phyloP scores from a whole-genome alignment of 305 asterid genomes.

The Fraxinus angustifolia region DNA sequence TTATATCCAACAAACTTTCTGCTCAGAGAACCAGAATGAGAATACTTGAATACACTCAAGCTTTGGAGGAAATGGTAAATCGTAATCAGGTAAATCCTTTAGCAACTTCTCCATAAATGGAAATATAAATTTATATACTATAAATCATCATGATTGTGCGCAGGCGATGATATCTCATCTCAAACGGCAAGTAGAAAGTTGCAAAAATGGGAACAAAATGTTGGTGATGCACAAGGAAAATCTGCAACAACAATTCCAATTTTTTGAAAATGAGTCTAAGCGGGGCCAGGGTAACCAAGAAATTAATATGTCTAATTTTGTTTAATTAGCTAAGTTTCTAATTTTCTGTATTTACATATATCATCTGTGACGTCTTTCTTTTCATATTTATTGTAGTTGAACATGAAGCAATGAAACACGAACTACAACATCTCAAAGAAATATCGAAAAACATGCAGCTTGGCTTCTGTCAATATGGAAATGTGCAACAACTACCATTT shows the following conservation, averaged over 20 bases:
- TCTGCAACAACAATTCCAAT: conserved; percentile 12
- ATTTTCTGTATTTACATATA: not conserved
- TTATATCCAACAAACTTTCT: conserved; percentile 46
- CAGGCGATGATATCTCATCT: conserved; percentile 28
- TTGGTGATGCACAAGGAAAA: conserved; percentile 4
- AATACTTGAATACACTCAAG: conserved; percentile 21
- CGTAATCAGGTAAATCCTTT: conserved; percentile 31
- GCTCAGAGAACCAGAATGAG: conserved; percentile 41
- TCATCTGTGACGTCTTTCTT: not conserved
- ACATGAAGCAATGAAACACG: conserved; percentile 21
- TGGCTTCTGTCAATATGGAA: not conserved
- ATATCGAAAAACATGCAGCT: not conserved
- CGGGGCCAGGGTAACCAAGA: conserved; percentile 12
- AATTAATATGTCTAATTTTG: not conserved
- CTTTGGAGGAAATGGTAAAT: conserved; percentile 29
- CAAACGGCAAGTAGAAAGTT: conserved; percentile 1
- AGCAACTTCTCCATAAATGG: not conserved
- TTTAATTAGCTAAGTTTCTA: not conserved
- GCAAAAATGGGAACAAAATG: not conserved
- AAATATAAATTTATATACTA: not conserved
- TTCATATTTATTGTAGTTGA: conserved; percentile 12
- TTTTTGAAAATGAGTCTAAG: not conserved
- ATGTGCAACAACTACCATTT: not conserved
- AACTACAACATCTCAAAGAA: conserved; percentile 25
- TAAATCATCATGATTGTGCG: not conserved